phyloP scores from a whole-genome alignment of 108 stramenopile species.

The Cyclostephanos invisitatus region DNA sequence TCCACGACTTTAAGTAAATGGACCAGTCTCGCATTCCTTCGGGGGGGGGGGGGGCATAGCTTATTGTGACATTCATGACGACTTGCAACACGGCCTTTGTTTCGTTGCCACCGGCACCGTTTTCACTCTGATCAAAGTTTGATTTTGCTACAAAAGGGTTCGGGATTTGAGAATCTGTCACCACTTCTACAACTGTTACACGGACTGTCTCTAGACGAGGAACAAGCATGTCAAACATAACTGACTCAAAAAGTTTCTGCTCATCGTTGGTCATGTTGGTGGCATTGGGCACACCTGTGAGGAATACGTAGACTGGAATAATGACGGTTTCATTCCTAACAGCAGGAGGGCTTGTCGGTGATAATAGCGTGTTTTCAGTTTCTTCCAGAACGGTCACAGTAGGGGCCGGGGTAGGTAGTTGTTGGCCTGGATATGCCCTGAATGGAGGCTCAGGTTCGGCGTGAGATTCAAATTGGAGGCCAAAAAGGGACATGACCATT shows the following conservation, averaged over 20 bases:
- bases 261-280: slow-evolving; percentile 42
- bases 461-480: slow-evolving; percentile 41
- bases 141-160: slow-evolving; percentile 21
- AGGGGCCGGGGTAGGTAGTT: slow-evolving; percentile 27
- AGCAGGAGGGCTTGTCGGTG: slow-evolving; percentile 25
- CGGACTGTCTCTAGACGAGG: slow-evolving; percentile 30
- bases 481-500: slow-evolving; percentile 37
- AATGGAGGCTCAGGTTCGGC: slow-evolving; percentile 44
- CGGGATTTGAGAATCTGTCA: slow-evolving; percentile 27
- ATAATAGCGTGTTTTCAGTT: neutral
- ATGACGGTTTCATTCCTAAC: slow-evolving; percentile 11
- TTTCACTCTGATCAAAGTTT: slow-evolving; percentile 18
- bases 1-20: slow-evolving; percentile 47
- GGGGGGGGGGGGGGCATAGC: slow-evolving; percentile 34
- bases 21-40: slow-evolving; percentile 47
- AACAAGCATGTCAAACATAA: slow-evolving; percentile 37
- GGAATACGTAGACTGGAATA: slow-evolving; percentile 33
- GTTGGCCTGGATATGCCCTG: slow-evolving; percentile 37
- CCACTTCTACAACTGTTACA: slow-evolving; percentile 22
- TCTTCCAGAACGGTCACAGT: slow-evolving; percentile 5
- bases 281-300: slow-evolving; percentile 37
- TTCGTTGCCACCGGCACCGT: neutral
- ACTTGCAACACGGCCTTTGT: slow-evolving; percentile 36
- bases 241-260: slow-evolving; percentile 26
- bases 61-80: slow-evolving; percentile 42